These are phyloP conservation scores for Nasturtium officinale DNA, from an alignment of 345 rosid species.

Conservation along the genomic window DNA sequence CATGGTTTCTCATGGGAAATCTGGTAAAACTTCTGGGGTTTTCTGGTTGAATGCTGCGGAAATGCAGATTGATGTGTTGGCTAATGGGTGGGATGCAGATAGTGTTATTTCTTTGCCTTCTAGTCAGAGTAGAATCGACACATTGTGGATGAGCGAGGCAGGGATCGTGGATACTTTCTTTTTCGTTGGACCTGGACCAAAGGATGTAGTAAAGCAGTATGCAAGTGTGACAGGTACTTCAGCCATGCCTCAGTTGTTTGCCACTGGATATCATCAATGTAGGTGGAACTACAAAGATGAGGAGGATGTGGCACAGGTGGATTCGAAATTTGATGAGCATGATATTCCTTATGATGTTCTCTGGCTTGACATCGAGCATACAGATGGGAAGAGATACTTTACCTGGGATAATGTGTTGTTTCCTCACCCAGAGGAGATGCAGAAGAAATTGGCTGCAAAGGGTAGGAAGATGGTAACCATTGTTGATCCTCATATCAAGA, in stretches of 20 bases:
- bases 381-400: constrained; percentile 90
- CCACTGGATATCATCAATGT: constrained; percentile 93
- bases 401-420: constrained; percentile 86
- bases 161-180: constrained; percentile 95
- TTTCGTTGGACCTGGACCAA: constrained; percentile 85
- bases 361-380: constrained; percentile 98
- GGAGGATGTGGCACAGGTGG: constrained; percentile 96
- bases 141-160: constrained; percentile 98
- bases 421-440: constrained; percentile 95
- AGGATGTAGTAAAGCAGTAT: constrained; percentile 90
- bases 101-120: constrained; percentile 67
- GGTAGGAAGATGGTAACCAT: constrained; percentile 98
- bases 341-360: constrained; percentile 97
- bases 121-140: constrained; percentile 64
- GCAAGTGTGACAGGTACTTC: constrained; percentile 77
- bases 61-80: constrained; percentile 98
- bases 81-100: constrained; percentile 87
- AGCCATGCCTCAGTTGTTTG: constrained; percentile 88
- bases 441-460: constrained; percentile 77
- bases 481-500: constrained; percentile 97
- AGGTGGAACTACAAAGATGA: constrained; percentile 99
- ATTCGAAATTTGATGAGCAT: constrained; percentile 89
- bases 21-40: constrained; percentile 72
- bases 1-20: constrained; percentile 88
- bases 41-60: constrained; percentile 99